Base-by-base conservation (phyloP, 768 basidiomycete species). In the Rhodotorula taiwanensis region DNA sequence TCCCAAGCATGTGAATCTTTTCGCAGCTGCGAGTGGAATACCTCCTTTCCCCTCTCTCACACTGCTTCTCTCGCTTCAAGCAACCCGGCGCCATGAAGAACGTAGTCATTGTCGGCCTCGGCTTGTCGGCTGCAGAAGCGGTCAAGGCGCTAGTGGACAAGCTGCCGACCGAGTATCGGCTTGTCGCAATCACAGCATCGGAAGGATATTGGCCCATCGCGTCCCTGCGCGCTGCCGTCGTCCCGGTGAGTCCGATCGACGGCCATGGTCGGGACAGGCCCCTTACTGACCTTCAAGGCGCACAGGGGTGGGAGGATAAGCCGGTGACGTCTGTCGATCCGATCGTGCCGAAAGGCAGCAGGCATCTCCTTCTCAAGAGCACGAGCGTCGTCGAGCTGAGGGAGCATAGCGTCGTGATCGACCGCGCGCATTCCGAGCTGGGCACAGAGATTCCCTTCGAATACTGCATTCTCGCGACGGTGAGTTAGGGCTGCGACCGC, bases 391-490 rank as follows among this genome's bases (percentile, higher is more conserved):
- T 51, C n/a, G 28, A 48, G 36, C 39, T 70, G 23, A 21, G 23
- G 21, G 30, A 49, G 8, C 8, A 55, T 27, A 56, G 55, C 25
- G 44, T 67, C 45, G 42, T 52, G 1, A 20, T 70, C n/a, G 62
- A 70, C 44, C 52, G 59, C 48, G 23, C 58, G 10, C 55, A 60
- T 28, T 2, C 44, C 0, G 49, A 57, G n/a, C 49, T 70, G 2
- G 66, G 66, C 4, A 5, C 18, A 1, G 65, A 70, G 52, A 64
- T 72, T 34, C 23, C 53, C 0, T 72, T 71, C 36, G 70, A 61
- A 6, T 71, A 67, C 48, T 31, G 23, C 11, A 33, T 69, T 23
- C 52, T 72, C 28, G 71, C 71, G 0, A 72, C 65, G 0, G 71
- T 70, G 39, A 28, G 66, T 28, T n/a, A 15, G n/a, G 23, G 23